phyloP scores from a whole-genome alignment of 1,284 basidiomycete species.

The Golubevia sp. region DNA sequence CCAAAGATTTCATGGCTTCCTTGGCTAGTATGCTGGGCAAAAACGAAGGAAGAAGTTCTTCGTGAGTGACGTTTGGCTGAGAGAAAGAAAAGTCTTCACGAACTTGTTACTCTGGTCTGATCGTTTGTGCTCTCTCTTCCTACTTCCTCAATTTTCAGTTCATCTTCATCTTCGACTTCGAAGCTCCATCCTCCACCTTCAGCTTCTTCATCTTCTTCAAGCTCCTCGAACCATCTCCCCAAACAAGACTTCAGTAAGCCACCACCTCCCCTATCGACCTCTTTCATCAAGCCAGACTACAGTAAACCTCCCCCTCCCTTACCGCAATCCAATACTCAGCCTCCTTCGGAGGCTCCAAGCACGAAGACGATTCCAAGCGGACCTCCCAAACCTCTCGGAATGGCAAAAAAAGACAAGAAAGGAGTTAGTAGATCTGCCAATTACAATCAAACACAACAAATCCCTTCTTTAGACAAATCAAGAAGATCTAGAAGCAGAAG shows the following conservation, averaged over 20 bases:
- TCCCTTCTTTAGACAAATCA: no score
- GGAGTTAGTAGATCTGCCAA: background rate
- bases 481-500: no score
- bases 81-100: no score
- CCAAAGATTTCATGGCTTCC: no score
- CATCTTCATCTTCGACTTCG: background rate
- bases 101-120: no score
- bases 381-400: background rate
- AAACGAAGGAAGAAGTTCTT: no score
- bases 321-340: background rate
- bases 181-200: background rate
- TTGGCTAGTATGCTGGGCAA: no score
- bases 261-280: background rate
- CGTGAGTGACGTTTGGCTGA: no score
- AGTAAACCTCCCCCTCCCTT: background rate
- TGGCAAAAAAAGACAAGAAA: background rate
- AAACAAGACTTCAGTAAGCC: background rate
- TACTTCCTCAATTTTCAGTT: background rate
- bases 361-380: no score
- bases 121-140: background rate
- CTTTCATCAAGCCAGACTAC: no score
- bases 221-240: background rate
- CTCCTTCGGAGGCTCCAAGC: background rate
- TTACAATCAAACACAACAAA: background rate
- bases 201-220: background rate